Percentiles rank a stretch among this genome's conserved stretches.
These are phyloP conservation scores for Physaria fendleri DNA, from an alignment of 345 rosid species.

Conservation along the genomic window DNA sequence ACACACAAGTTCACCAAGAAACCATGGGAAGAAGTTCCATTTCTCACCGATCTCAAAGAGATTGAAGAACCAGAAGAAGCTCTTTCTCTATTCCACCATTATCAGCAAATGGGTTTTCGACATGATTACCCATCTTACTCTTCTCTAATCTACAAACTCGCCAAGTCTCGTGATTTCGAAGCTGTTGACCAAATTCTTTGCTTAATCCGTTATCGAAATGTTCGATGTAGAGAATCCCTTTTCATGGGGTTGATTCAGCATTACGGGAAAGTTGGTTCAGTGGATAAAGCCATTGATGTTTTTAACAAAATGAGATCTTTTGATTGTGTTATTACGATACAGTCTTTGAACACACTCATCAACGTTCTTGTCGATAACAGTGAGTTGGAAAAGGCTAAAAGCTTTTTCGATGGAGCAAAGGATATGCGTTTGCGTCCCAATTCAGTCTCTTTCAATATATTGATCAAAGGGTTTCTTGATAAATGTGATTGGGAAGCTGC, in stretches of 20 bases:
- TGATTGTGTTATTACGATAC: conserved; percentile 55
- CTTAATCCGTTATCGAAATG: conserved; percentile 33
- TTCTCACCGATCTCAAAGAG: conserved; percentile 48
- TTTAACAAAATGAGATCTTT: conserved; percentile 45
- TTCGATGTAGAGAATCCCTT: conserved; percentile 55
- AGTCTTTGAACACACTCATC: conserved; percentile 56
- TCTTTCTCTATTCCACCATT: conserved; percentile 53
- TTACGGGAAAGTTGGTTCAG: conserved; percentile 51
- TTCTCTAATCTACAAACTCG: conserved; percentile 70
- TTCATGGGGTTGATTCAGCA: conserved; percentile 66
- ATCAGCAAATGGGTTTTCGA: conserved; percentile 48
- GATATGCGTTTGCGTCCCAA: conserved; percentile 60
- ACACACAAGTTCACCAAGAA: conserved; percentile 24
- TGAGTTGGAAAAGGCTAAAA: conserved; percentile 44
- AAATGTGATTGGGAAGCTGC: conserved; percentile 41
- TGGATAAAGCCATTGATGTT: conserved; percentile 49
- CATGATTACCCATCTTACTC: conserved; percentile 84
- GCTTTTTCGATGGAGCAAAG: conserved; percentile 35
- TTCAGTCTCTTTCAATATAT: conserved; percentile 59
- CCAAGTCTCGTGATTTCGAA: conserved; percentile 51
- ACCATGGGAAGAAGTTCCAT: conserved; percentile 40
- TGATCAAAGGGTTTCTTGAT: conserved; percentile 54
- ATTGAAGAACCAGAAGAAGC: conserved; percentile 54
- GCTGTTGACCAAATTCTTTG: conserved; percentile 54
- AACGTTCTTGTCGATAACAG: conserved; percentile 60